Conservation (phyloP, 164 flowering plant genomes). For the Tetrastigma voinierianum region DNA sequence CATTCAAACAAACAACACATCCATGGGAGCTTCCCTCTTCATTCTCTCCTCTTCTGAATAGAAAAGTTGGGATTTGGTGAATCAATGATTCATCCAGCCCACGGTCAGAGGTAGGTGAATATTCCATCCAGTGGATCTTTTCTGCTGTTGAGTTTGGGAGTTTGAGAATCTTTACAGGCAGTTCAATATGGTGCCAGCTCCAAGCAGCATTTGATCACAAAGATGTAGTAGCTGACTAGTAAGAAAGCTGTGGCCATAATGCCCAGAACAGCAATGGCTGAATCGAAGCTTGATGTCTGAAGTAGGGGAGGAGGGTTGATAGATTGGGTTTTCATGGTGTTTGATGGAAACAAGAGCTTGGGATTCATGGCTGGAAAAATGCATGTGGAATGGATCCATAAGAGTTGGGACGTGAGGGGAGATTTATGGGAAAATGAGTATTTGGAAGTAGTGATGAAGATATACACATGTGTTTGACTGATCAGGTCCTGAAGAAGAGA, state of each 20-base stretch:
- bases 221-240: constrained; percentile 31
- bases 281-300: constrained; percentile 25
- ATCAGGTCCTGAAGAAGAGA: constrained; percentile 5
- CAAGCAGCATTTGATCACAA: constrained; percentile 32
- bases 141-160: constrained; percentile 11
- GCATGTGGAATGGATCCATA: constrained; percentile 16
- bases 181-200: constrained; percentile 17
- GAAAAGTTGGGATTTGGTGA: constrained; percentile 29
- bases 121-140: constrained; percentile 26
- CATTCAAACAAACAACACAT: constrained; percentile 41
- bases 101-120: constrained; percentile 26
- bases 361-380: constrained; percentile 8
- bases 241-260: constrained; percentile 28
- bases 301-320: constrained; percentile 8
- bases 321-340: constrained; percentile 13
- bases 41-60: constrained; percentile 18
- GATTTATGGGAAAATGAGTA: not conserved
- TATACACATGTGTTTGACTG: not conserved
- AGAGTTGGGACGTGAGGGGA: not conserved
- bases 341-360: constrained; percentile 15
- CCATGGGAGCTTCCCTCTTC: constrained; percentile 17
- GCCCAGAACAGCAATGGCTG: constrained; percentile 25
- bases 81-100: constrained; percentile 36
- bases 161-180: constrained; percentile 18
- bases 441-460: not conserved